phyloP scores from a whole-genome alignment of 768 basidiomycete species.

The Sporobolomyces phaffii region DNA sequence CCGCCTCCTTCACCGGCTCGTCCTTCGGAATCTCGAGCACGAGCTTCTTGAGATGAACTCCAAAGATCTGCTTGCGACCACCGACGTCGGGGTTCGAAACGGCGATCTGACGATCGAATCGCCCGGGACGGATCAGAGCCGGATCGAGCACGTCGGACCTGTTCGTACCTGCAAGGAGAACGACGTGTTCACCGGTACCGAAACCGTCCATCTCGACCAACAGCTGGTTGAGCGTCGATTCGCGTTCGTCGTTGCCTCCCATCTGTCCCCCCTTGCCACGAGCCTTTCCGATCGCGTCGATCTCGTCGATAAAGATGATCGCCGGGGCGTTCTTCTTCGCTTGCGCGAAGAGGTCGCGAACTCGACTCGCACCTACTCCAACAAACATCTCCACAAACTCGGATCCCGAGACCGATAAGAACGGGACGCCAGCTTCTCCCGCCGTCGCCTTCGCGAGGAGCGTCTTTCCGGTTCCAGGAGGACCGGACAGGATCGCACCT shows the following conservation, averaged over 20 bases:
- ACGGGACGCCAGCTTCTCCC: conserved; percentile 94
- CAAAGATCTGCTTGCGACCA: conserved; percentile 87
- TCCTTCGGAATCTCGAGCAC: conserved; percentile 30
- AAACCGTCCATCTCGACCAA: conserved; percentile 99
- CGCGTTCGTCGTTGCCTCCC: conserved; percentile 95
- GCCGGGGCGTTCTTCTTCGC: conserved; percentile 97
- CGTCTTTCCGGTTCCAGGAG: conserved; percentile 97
- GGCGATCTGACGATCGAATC: conserved; percentile 92
- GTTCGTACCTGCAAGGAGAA: conserved; percentile 94
- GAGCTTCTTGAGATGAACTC: conserved; percentile 64
- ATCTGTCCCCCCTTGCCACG: conserved; percentile 70
- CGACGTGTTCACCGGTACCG: conserved; percentile 91
- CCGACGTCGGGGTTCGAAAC: conserved; percentile 92
- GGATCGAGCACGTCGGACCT: conserved; percentile 91
- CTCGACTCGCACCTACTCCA: conserved; percentile 93
- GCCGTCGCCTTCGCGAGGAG: conserved; percentile 96
- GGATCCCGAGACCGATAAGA: conserved; percentile 96
- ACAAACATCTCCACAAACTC: conserved; percentile 99
- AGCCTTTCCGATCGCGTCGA: conserved; percentile 96
- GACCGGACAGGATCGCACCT: conserved; percentile 87
- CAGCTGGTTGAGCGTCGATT: conserved; percentile 93
- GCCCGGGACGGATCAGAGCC: conserved; percentile 92
- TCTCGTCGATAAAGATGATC: conserved; percentile 99
- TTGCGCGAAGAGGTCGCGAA: conserved; percentile 92
- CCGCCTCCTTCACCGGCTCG: background rate